Evolutionary conservation across 2,329 filamentous ascomycete species (phyloP).

Genomic region (Alternaria ethzedia): DNA sequence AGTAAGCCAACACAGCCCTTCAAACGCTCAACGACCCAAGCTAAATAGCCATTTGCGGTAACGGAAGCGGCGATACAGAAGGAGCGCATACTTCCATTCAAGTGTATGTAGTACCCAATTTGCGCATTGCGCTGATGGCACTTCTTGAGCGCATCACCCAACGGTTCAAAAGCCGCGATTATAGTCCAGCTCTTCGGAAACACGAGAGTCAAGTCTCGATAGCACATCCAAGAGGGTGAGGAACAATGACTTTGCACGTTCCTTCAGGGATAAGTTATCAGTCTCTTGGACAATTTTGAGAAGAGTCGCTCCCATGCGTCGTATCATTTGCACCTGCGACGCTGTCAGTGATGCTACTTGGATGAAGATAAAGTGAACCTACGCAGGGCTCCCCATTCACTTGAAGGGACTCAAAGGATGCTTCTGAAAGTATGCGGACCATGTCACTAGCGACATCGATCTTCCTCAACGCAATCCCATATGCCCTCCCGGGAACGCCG

Average conservation of each 20-base stretch:
- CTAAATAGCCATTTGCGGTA: too few species aligned
- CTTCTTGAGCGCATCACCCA: not conserved
- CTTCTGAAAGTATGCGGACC: not conserved
- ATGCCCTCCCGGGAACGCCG: not conserved
- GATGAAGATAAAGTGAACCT: not conserved
- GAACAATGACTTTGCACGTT: not conserved
- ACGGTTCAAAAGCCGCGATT: not conserved
- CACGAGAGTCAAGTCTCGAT: not conserved
- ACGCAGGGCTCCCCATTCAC: not conserved
- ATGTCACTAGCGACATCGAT: not conserved
- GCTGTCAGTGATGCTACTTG: not conserved
- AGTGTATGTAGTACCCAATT: too few species aligned
- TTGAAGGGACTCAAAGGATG: not conserved
- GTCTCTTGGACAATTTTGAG: not conserved
- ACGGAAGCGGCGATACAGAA: too few species aligned
- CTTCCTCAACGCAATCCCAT: not conserved
- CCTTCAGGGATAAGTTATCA: not conserved
- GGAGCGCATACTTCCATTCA: too few species aligned
- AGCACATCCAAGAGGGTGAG: not conserved
- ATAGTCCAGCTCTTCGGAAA: not conserved
- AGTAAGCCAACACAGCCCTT: too few species aligned
- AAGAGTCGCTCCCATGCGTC: not conserved
- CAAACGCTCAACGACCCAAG: too few species aligned
- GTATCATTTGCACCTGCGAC: not conserved
- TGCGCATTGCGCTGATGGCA: not conserved